Percentiles rank a stretch among this genome's conserved stretches.
Conservation (phyloP, 495 filamentous ascomycete species). For the Extremus antarcticus region DNA sequence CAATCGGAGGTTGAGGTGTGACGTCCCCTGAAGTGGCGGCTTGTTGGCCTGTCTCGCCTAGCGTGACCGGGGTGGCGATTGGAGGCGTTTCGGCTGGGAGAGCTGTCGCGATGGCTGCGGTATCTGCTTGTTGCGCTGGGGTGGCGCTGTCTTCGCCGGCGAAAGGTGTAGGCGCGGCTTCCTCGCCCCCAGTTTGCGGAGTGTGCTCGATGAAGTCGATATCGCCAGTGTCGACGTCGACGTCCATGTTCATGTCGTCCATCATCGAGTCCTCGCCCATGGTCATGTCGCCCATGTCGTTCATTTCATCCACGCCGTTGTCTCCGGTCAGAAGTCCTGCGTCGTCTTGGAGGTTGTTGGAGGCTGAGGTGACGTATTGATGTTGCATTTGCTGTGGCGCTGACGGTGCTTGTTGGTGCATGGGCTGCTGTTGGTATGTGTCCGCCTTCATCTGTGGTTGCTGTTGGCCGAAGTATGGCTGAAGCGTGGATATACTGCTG, state of each 20-base stretch:
- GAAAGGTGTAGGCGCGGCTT: not conserved
- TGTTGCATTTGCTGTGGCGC: slow-evolving; percentile 13
- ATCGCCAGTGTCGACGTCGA: slow-evolving; percentile 1
- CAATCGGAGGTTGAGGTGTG: not conserved
- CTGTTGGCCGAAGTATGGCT: not conserved
- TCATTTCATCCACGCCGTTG: slow-evolving; percentile 22
- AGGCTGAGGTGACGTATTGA: slow-evolving; percentile 20
- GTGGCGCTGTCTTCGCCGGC: not conserved
- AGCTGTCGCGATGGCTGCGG: not conserved
- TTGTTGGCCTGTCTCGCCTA: not conserved
- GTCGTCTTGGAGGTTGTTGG: slow-evolving; percentile 1
- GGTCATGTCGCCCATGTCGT: not conserved
- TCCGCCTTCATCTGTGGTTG: not conserved
- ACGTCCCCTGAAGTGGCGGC: not conserved
- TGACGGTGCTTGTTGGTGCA: not conserved
- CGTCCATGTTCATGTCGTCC: slow-evolving; percentile 13
- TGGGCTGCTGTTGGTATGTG: not conserved
- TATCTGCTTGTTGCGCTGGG: not conserved
- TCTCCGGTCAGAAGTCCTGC: slow-evolving; percentile 17
- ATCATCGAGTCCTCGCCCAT: slow-evolving; percentile 8
- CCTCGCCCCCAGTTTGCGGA: not conserved
- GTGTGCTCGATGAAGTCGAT: slow-evolving; percentile 12
- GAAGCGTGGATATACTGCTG: not conserved
- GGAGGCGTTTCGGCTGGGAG: not conserved
- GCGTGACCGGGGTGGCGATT: not conserved